These are phyloP conservation scores for Jatropha curcas DNA, from an alignment of 345 rosid species.

Conservation along the genomic window DNA sequence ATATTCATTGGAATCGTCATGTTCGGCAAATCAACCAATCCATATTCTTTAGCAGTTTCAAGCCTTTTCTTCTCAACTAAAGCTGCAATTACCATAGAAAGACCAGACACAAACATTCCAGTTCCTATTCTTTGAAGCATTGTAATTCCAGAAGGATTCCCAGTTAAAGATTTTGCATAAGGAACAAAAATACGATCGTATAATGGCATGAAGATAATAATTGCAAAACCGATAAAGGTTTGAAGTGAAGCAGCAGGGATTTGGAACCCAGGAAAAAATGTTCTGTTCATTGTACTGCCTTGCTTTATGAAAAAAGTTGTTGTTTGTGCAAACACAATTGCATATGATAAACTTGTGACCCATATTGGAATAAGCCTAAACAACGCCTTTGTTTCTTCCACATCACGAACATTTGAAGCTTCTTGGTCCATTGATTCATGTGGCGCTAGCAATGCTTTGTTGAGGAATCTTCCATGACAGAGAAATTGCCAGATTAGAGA, in stretches of 20 bases:
- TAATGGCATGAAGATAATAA: constrained; percentile 13
- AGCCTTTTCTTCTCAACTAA: constrained; percentile 20
- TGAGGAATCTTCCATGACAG: constrained; percentile 11
- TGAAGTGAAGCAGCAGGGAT: constrained; percentile 29
- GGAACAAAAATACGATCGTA: constrained; percentile 21
- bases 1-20: constrained; percentile 8
- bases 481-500: background rate
- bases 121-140: constrained; percentile 24
- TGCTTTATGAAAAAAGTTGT: constrained; percentile 24
- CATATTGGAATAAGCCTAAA: constrained; percentile 26
- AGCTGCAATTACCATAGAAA: constrained; percentile 22
- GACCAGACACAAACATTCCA: constrained; percentile 15
- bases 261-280: constrained; percentile 8
- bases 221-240: constrained; percentile 12
- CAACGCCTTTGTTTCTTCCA: constrained; percentile 19
- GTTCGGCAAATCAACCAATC: constrained; percentile 9
- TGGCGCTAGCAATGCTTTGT: background rate
- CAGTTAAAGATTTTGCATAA: background rate
- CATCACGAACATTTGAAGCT: background rate
- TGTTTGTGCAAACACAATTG: constrained; percentile 25
- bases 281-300: constrained; percentile 24
- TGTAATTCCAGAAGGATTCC: constrained; percentile 19
- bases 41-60: constrained; percentile 14
- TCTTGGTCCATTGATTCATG: constrained; percentile 2
- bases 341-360: constrained; percentile 14